These are phyloP conservation scores for Hordeum vulgare DNA, from an alignment of 176 grass and related monocot species.

Conservation along the genomic window DNA sequence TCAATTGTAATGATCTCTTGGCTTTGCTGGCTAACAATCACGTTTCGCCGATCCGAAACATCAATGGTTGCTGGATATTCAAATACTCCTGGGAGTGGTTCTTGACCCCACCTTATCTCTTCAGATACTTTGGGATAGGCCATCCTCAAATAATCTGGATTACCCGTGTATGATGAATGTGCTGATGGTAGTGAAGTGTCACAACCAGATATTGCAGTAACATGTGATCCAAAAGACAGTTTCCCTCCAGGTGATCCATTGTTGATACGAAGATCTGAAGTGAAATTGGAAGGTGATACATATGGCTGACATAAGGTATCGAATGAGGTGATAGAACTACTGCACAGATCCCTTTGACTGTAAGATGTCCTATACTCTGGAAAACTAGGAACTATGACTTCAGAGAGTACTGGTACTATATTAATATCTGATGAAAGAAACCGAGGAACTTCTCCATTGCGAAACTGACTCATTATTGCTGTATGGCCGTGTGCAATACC, in stretches of 20 bases:
- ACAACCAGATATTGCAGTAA: constrained; percentile 1
- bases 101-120: constrained; percentile 26
- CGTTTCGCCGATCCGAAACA: constrained; percentile 11
- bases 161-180: constrained; percentile 13
- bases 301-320: neutral
- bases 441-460: constrained; percentile 7
- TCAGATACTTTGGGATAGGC: constrained; percentile 25
- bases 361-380: constrained; percentile 1
- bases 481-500: constrained; percentile 1
- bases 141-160: constrained; percentile 9
- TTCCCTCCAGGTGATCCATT: neutral
- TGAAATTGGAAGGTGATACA: constrained; percentile 19
- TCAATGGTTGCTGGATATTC: constrained; percentile 20
- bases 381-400: constrained; percentile 19
- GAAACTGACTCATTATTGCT: constrained; percentile 30
- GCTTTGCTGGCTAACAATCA: constrained; percentile 17
- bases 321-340: constrained; percentile 17
- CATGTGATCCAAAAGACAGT: constrained; percentile 20
- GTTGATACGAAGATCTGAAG: constrained; percentile 29
- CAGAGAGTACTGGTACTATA: constrained; percentile 8
- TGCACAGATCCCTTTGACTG: neutral
- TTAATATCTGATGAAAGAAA: constrained; percentile 17
- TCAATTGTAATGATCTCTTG: constrained; percentile 10
- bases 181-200: constrained; percentile 12
- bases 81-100: constrained; percentile 23